Conservation (phyloP, 345 rosid genomes). For the Bruguiera parviflora region DNA sequence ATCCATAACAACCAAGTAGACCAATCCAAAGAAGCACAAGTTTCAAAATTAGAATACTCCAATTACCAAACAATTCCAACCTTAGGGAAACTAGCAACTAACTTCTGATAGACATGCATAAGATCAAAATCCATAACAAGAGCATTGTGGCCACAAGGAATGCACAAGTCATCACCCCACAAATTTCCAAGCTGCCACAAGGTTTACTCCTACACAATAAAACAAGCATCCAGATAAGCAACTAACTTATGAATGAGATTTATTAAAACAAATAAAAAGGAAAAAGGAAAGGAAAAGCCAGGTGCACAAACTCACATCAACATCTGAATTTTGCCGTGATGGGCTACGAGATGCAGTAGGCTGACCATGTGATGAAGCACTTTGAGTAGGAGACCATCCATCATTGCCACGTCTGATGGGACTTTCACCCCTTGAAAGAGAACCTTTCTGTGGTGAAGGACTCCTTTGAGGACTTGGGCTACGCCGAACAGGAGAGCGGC, state of each 20-base stretch:
- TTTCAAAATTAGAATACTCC: slow-evolving; percentile 30
- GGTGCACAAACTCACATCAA: slow-evolving; percentile 34
- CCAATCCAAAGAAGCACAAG: slow-evolving; percentile 8
- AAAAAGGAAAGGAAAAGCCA: not conserved
- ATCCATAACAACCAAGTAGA: slow-evolving; percentile 18
- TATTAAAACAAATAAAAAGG: not conserved
- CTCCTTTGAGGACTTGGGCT: slow-evolving; percentile 38
- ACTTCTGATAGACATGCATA: slow-evolving; percentile 26
- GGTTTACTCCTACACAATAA: slow-evolving; percentile 51
- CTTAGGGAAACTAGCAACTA: slow-evolving; percentile 35
- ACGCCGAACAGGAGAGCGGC: slow-evolving; percentile 49
- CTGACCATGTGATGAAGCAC: slow-evolving; percentile 38
- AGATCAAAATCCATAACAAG: slow-evolving; percentile 11
- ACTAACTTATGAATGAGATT: not conserved
- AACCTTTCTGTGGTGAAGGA: slow-evolving; percentile 32
- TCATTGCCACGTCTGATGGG: slow-evolving; percentile 40
- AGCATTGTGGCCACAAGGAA: slow-evolving; percentile 30
- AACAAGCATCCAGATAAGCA: slow-evolving; percentile 15
- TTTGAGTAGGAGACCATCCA: slow-evolving; percentile 41
- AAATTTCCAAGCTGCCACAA: slow-evolving; percentile 12
- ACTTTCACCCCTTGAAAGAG: slow-evolving; percentile 34
- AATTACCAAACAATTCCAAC: slow-evolving; percentile 27
- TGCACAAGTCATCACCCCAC: slow-evolving; percentile 21
- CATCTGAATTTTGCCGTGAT: slow-evolving; percentile 36
- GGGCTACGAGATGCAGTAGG: slow-evolving; percentile 43